Evolutionary conservation across 305 asterid genomes (phyloP).

Genomic region (Ajuga reptans): DNA sequence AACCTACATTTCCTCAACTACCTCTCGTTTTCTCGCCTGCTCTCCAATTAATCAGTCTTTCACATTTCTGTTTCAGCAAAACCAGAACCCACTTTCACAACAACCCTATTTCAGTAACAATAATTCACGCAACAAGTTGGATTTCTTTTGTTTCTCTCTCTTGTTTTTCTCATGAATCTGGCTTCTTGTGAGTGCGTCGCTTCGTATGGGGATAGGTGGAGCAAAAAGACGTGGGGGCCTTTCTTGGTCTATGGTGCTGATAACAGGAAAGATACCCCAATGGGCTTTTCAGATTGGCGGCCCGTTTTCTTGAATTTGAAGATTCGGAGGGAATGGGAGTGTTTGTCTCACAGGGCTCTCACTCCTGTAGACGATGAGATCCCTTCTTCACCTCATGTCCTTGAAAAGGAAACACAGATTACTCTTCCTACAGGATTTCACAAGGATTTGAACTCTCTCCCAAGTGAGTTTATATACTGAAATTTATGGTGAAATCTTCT

Average conservation of each 20-base stretch:
- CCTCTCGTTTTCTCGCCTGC: conserved; percentile 13
- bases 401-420: conserved; percentile 21
- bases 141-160: background rate
- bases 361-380: conserved; percentile 40
- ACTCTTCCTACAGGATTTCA: conserved; percentile 34
- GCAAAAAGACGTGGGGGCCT: conserved; percentile 31
- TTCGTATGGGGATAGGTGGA: conserved; percentile 26
- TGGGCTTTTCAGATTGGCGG: conserved; percentile 29
- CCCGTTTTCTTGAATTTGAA: conserved; percentile 28
- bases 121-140: background rate
- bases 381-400: conserved; percentile 32
- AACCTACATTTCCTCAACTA: conserved; percentile 30
- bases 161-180: conserved; percentile 26
- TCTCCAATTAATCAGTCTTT: background rate
- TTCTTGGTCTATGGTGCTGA: conserved; percentile 22
- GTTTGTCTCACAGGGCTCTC: conserved; percentile 32
- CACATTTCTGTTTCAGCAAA: background rate
- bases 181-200: conserved; percentile 18
- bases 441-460: conserved; percentile 45
- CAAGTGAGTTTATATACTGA: conserved; percentile 35
- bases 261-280: conserved; percentile 17
- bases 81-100: background rate
- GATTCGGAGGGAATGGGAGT: conserved; percentile 32
- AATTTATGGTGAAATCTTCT: background rate
- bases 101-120: background rate